Evolutionary conservation across 2,329 filamentous ascomycete species (phyloP).

Genomic region (Sporothrix euskadiensis): DNA sequence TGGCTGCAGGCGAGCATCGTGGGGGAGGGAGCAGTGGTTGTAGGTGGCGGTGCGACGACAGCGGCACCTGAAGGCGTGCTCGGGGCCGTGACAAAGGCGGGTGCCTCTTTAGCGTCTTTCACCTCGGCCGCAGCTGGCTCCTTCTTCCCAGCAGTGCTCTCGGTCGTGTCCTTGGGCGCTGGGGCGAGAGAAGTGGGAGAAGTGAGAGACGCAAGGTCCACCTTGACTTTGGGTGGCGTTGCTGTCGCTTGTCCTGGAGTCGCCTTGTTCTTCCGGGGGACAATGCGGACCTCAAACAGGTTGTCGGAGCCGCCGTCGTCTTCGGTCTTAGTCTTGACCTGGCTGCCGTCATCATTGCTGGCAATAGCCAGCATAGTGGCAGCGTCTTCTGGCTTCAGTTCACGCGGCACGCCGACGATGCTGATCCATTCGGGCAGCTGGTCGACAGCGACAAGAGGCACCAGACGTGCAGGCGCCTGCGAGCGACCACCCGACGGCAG

Average conservation of each 20-base stretch:
- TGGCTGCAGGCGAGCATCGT: not conserved
- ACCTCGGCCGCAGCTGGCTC: too few species aligned
- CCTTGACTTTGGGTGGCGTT: not conserved
- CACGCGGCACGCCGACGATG: constrained; percentile 47
- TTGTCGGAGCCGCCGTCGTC: not conserved
- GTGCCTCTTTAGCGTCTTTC: not conserved
- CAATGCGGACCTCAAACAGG: not conserved
- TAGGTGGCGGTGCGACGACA: not conserved
- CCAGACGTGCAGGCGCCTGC: constrained; percentile 41
- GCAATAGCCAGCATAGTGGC: constrained; percentile 34
- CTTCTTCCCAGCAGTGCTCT: not conserved
- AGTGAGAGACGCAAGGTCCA: not conserved
- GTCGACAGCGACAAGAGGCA: constrained; percentile 57
- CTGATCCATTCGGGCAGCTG: constrained; percentile 52
- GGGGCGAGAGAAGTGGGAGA: not conserved
- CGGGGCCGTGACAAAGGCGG: not conserved
- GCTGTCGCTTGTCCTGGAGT: not conserved
- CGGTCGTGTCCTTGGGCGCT: not conserved
- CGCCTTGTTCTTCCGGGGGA: not conserved
- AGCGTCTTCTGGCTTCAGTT: constrained; percentile 44
- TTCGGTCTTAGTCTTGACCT: not conserved
- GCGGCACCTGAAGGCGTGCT: not conserved
- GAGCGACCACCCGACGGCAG: constrained; percentile 36
- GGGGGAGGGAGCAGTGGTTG: not conserved
- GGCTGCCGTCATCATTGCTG: constrained; percentile 28